A percentile compares a stretch with the other conserved stretches of the same genome.
These are phyloP conservation scores for Leishmania tropica DNA, from an alignment of 208 protist genomes.

Conservation along the genomic window DNA sequence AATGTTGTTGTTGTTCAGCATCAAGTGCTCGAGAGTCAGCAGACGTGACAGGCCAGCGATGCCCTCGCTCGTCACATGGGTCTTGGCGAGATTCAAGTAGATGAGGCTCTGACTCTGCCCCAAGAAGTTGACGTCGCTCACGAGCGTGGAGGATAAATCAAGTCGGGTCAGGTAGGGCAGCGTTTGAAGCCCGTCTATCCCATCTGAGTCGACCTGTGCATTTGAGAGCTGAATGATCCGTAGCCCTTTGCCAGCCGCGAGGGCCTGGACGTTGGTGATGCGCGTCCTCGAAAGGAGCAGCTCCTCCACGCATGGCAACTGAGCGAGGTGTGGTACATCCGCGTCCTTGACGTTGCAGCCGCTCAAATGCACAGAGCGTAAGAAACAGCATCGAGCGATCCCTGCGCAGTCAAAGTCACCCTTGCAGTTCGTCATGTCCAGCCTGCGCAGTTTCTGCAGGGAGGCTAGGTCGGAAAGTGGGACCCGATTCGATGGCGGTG, in stretches of 20 bases:
- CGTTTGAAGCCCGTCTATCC: slow-evolving; percentile 20
- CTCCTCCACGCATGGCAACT: slow-evolving; percentile 20
- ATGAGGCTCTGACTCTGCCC: slow-evolving; percentile 15
- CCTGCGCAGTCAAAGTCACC: slow-evolving; percentile 23
- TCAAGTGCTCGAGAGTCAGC: slow-evolving; percentile 24
- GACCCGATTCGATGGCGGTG: slow-evolving; percentile 4
- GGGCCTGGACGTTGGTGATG: slow-evolving; percentile 16
- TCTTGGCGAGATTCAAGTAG: slow-evolving; percentile 30
- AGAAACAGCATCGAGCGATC: slow-evolving; percentile 15
- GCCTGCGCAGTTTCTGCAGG: slow-evolving; percentile 11
- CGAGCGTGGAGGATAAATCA: slow-evolving; percentile 30
- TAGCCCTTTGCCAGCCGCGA: slow-evolving; percentile 12
- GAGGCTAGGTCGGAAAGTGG: slow-evolving; percentile 23
- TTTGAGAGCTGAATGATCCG: slow-evolving; percentile 28
- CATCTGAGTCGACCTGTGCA: slow-evolving; percentile 18
- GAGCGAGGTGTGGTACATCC: slow-evolving; percentile 17
- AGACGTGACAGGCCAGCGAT: slow-evolving; percentile 10
- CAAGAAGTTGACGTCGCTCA: slow-evolving; percentile 21
- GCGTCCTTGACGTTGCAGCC: slow-evolving; percentile 20
- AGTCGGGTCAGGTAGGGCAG: slow-evolving; percentile 24
- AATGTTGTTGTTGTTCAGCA: slow-evolving; percentile 24
- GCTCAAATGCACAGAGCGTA: slow-evolving; percentile 29
- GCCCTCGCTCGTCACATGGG: slow-evolving; percentile 21
- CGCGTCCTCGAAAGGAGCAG: slow-evolving; percentile 28
- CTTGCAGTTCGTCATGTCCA: slow-evolving; percentile 24